Evolutionary conservation across 352 stramenopile species (phyloP).

Genomic region (Globisporangium carolinianum): DNA sequence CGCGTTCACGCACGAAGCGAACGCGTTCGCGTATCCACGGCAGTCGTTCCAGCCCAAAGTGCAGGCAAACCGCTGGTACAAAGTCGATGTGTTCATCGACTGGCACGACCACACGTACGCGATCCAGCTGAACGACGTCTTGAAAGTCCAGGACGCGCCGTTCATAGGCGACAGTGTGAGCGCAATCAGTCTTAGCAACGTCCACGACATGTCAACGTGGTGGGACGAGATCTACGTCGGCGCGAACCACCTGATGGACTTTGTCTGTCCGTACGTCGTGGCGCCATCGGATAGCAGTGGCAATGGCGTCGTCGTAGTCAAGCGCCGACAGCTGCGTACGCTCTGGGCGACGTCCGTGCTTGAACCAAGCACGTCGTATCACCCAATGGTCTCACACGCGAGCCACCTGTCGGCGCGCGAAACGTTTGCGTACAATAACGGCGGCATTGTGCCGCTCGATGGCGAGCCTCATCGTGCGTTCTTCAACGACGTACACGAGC

Average conservation of each 20-base stretch:
- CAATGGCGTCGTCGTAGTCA: constrained; percentile 28
- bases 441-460: constrained; percentile 77
- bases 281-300: constrained; percentile 5
- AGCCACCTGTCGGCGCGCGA: constrained; percentile 77
- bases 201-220: constrained; percentile 80
- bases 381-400: constrained; percentile 78
- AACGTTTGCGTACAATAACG: constrained; percentile 76
- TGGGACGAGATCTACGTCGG: constrained; percentile 97
- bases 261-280: constrained; percentile 70
- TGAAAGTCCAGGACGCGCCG: constrained; percentile 41
- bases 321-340: constrained; percentile 38
- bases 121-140: constrained; percentile 89
- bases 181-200: constrained; percentile 76
- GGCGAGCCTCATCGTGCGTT: constrained; percentile 78
- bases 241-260: constrained; percentile 86
- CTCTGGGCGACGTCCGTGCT: constrained; percentile 38
- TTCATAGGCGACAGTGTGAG: constrained; percentile 50
- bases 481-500: constrained; percentile 66
- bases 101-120: constrained; percentile 79
- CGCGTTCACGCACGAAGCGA: constrained; percentile 64
- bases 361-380: constrained; percentile 32
- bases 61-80: constrained; percentile 88
- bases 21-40: constrained; percentile 52
- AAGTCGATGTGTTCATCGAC: constrained; percentile 90
- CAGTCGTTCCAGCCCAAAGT: constrained; percentile 41